phyloP scores from a whole-genome alignment of 805 yeast genomes.

The Starmera amethionina region DNA sequence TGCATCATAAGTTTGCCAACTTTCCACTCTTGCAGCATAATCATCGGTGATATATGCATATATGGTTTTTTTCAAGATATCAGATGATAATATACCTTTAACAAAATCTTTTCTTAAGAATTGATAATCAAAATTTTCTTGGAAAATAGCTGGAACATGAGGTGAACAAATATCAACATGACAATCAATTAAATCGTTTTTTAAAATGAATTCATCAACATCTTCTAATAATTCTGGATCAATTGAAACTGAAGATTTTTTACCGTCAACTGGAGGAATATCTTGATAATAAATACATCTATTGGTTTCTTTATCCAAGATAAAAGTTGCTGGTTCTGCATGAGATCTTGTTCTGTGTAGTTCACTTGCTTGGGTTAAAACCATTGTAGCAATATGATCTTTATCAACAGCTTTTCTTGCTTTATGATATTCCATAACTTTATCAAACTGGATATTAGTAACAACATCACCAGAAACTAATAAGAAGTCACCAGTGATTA shows the following conservation, averaged over 20 bases:
- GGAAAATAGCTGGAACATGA: slow-evolving; percentile 89
- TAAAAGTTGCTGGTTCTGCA: slow-evolving; percentile 75
- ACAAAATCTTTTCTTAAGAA: slow-evolving; percentile 78
- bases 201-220: slow-evolving; percentile 64
- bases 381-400: slow-evolving; percentile 93
- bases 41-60: slow-evolving; percentile 77
- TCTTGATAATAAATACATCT: slow-evolving; percentile 81
- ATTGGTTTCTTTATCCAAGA: slow-evolving; percentile 62
- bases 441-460: slow-evolving; percentile 76
- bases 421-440: slow-evolving; percentile 65
- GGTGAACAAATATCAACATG: slow-evolving; percentile 94
- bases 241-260: slow-evolving; percentile 43
- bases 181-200: slow-evolving; percentile 94
- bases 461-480: slow-evolving; percentile 91
- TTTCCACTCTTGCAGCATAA: slow-evolving; percentile 90
- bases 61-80: slow-evolving; percentile 80
- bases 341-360: slow-evolving; percentile 77
- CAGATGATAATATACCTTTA: slow-evolving; percentile 83
- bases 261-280: slow-evolving; percentile 42
- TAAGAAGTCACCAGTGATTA: slow-evolving; percentile 83
- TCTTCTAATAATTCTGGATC: slow-evolving; percentile 77
- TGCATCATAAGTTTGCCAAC: slow-evolving; percentile 89
- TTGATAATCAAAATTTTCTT: slow-evolving; percentile 94
- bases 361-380: slow-evolving; percentile 75
- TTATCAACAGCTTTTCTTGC: slow-evolving; percentile 64